Evolutionary conservation across 257 asterid genomes (phyloP).

Genomic region (Solanum medicagineum): DNA sequence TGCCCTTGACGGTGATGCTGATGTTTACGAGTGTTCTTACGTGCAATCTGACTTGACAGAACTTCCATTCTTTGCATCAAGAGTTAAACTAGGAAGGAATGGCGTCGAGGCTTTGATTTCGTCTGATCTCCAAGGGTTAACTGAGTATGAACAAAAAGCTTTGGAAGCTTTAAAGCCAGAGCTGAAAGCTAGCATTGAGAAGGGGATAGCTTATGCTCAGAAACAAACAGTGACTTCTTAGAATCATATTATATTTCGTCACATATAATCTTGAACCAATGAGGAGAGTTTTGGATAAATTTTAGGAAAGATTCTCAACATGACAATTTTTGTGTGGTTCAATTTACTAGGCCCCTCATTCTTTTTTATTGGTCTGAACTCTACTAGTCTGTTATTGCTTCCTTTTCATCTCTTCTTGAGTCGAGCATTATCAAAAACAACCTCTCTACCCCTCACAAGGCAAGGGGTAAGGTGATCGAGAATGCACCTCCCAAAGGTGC

Average conservation of each 20-base stretch:
- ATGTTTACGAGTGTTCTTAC: conserved; percentile 7
- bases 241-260: neutral
- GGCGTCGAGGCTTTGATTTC: conserved; percentile 9
- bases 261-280: neutral
- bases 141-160: neutral
- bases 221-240: conserved; percentile 3
- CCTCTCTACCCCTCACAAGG: neutral
- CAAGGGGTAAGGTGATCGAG: neutral
- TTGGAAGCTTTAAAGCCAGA: conserved; percentile 8
- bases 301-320: neutral
- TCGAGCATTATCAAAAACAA: neutral
- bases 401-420: neutral
- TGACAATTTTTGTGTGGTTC: neutral
- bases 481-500: neutral
- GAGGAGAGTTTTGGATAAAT: neutral
- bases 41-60: conserved; percentile 6
- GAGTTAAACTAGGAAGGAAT: conserved; percentile 8
- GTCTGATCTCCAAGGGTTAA: conserved; percentile 3
- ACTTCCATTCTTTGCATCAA: conserved; percentile 14
- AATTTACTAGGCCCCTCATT: neutral
- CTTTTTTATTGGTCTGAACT: neutral
- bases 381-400: neutral
- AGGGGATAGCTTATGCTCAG: conserved; percentile 3
- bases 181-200: conserved; percentile 7
- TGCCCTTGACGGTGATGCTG: conserved; percentile 9